phyloP scores from a whole-genome alignment of 352 stramenopile genomes.

The Phytophthora uliginosa region DNA sequence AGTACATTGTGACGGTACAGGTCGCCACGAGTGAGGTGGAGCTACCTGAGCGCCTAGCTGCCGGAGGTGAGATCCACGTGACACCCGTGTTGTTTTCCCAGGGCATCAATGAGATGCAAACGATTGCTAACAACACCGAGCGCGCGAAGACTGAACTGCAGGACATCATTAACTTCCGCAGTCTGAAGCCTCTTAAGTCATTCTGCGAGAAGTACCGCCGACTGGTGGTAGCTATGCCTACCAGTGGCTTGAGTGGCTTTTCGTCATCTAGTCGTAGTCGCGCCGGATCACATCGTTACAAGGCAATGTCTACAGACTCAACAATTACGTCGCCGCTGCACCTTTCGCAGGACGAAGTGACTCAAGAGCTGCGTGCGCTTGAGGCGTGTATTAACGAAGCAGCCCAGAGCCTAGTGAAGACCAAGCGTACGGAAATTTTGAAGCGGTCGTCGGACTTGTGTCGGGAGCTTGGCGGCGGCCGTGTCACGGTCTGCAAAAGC shows the following conservation, averaged over 20 bases:
- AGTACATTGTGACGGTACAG: conserved; percentile 90
- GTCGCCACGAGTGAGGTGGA: conserved; percentile 82
- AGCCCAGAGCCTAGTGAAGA: conserved; percentile 88
- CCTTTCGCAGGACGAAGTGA: conserved; percentile 82
- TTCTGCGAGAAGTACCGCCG: conserved; percentile 89
- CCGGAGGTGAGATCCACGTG: conserved; percentile 82
- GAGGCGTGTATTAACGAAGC: conserved; percentile 79
- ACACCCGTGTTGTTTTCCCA: conserved; percentile 91
- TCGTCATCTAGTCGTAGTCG: conserved; percentile 44
- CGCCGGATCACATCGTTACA: conserved; percentile 57
- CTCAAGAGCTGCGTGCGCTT: conserved; percentile 69
- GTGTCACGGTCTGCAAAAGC: conserved; percentile 97
- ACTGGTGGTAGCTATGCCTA: conserved; percentile 62
- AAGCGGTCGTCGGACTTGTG: conserved; percentile 86
- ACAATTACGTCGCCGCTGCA: conserved; percentile 59
- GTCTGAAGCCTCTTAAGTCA: conserved; percentile 81
- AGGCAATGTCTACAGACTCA: conserved; percentile 60
- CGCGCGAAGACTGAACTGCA: conserved; percentile 90
- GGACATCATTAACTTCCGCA: conserved; percentile 92
- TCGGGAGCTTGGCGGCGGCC: conserved; percentile 90
- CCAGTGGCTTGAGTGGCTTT: conserved; percentile 41
- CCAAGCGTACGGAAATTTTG: conserved; percentile 87
- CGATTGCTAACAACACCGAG: conserved; percentile 93
- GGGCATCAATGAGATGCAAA: conserved; percentile 97
- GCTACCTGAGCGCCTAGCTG: conserved; percentile 73